Evolutionary conservation across 768 basidiomycete genomes (phyloP), one percentile per base, ranked within the genome.

Genomic region (Kwoniella botswanensis): DNA sequence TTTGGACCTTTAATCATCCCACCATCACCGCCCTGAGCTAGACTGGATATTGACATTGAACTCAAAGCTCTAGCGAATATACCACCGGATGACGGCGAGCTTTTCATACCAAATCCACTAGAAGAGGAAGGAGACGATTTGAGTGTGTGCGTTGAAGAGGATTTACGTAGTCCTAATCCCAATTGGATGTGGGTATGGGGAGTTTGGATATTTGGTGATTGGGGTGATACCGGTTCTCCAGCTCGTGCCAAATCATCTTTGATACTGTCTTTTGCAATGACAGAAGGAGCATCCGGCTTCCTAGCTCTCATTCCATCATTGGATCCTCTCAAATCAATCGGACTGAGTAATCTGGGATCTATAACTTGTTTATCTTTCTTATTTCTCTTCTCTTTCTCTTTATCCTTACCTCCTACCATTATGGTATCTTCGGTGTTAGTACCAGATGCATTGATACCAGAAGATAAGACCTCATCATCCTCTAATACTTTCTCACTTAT

Each of bases 401-500:
- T 46, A 18, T 60, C 60, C 13, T 63, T 24, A 21, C 71, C 60
- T 22, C 43, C 52, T 15, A 26, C 21, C 6, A 21, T 35, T 52
- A 18, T 52, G 5, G 9, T 21, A 59, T 72, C 74, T 22, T 75
- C 63, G 35, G 35, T 35, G 35, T 35, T 35, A 54, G 21, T 41
- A 24, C 12, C 17, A 50, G 15, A 9, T 10, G 21, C 41, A 41
- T 44, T 50, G 29, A 15, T 18, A 10, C 22, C 12, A 15, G 24
- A 56, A 50, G 63, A 54, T 21, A 29, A 44, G 7, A 18, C 35
- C 35, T 68, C 68, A 29, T 70, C 68, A 13, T 59, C 68, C 57
- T 79, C 78, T n/a, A 79, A 54, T 2, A 79, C 73, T 50, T 71
- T 70, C 29, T 77, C 74, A 24, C 67, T 68, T 29, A 79, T 76